These are phyloP conservation scores for Oryza punctata DNA, from an alignment of 176 grass and related monocot species.

Conservation along the genomic window DNA sequence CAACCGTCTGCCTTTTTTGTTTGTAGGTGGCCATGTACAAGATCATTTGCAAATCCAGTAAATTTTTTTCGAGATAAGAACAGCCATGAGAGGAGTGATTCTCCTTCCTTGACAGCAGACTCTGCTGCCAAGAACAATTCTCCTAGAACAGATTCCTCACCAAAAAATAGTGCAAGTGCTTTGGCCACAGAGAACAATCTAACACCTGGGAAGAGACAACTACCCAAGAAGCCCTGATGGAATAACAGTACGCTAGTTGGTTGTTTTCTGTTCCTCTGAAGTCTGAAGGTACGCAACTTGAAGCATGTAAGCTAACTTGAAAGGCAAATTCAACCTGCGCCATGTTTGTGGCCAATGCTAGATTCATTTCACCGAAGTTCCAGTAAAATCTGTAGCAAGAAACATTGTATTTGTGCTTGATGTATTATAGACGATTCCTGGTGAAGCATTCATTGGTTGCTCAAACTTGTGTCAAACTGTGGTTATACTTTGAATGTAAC, in stretches of 20 bases:
- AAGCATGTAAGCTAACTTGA: constrained; percentile 44
- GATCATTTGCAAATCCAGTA: constrained; percentile 57
- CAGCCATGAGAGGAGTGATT: constrained; percentile 44
- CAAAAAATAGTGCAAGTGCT: constrained; percentile 40
- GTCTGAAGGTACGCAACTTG: constrained; percentile 29
- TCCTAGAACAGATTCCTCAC: constrained; percentile 51
- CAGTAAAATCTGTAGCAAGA: constrained; percentile 19
- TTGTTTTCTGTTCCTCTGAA: constrained; percentile 34
- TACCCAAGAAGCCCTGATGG: constrained; percentile 62
- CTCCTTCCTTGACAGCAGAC: constrained; percentile 42
- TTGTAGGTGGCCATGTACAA: constrained; percentile 69
- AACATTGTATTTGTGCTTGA: constrained; percentile 35
- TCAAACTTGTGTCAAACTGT: not conserved
- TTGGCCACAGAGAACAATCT: constrained; percentile 54
- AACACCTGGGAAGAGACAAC: constrained; percentile 56
- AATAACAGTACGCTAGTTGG: constrained; percentile 32
- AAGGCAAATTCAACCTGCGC: constrained; percentile 19
- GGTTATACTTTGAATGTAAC: not conserved
- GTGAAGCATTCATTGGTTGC: constrained; percentile 24
- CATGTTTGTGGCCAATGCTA: constrained; percentile 24
- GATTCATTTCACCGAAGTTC: constrained; percentile 34
- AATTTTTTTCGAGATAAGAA: constrained; percentile 43
- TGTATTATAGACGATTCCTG: constrained; percentile 31
- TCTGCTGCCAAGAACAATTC: constrained; percentile 43
- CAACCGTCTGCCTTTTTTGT: constrained; percentile 13